These are phyloP conservation scores for Acanthamoeba divionensis DNA, from an alignment of 208 protist genomes.

Conservation along the genomic window DNA sequence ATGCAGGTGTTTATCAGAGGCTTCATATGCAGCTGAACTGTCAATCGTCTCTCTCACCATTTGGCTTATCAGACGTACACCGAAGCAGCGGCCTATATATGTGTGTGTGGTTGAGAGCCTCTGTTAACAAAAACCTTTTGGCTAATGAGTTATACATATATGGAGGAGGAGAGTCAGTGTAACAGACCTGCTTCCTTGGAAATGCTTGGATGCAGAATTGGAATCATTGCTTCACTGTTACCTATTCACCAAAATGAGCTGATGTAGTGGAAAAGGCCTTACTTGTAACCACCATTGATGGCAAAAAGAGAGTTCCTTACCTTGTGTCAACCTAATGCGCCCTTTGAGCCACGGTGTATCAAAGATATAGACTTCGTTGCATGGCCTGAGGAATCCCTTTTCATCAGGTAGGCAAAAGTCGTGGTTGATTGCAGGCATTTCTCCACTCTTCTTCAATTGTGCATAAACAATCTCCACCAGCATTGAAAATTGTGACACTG, in stretches of 20 bases:
- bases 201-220: conserved; percentile 10
- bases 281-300: not conserved
- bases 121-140: no score
- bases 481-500: not conserved
- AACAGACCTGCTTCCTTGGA: conserved; percentile 22
- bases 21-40: not conserved
- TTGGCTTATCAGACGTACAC: not conserved
- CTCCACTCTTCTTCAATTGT: not conserved
- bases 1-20: not conserved
- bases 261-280: not conserved
- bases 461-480: conserved; percentile 1
- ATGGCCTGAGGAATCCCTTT: not conserved
- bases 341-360: conserved; percentile 32
- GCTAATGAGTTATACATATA: no score
- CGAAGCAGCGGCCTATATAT: no score
- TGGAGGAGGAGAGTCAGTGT: no score
- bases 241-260: not conserved
- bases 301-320: not conserved
- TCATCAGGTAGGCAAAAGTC: conserved; percentile 10
- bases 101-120: no score
- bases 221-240: not conserved
- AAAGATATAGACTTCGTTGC: not conserved
- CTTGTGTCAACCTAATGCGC: not conserved
- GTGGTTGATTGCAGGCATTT: not conserved
- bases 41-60: conserved; percentile 25